A percentile compares a stretch with the other conserved stretches of the same genome.
These are phyloP conservation scores for Cystobasidium tubakii DNA, from an alignment of 768 basidiomycete genomes.

Conservation along the genomic window DNA sequence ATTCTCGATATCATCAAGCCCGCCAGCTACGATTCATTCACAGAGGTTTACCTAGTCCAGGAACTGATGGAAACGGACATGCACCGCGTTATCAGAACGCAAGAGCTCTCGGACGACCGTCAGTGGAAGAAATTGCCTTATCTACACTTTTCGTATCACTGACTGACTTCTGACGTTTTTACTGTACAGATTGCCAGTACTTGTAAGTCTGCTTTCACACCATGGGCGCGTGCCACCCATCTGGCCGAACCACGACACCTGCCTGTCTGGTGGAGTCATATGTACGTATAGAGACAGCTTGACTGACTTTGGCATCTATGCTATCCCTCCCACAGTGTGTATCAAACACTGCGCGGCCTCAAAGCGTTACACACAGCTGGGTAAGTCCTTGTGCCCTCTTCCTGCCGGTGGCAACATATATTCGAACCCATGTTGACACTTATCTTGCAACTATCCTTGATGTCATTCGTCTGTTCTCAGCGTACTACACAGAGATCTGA, in stretches of 20 bases:
- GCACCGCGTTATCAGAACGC: conserved; percentile 92
- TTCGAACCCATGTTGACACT: background rate
- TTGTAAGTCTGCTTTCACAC: conserved; percentile 39
- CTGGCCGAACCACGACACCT: background rate
- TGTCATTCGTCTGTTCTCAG: conserved; percentile 7
- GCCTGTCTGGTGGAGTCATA: background rate
- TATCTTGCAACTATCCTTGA: background rate
- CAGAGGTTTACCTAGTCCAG: conserved; percentile 67
- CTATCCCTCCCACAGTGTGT: conserved; percentile 23
- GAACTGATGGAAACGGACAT: conserved; percentile 54
- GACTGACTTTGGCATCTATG: background rate
- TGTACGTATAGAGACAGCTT: background rate
- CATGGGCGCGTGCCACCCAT: background rate
- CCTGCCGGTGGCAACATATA: background rate
- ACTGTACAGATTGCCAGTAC: conserved; percentile 43
- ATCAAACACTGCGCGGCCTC: conserved; percentile 86
- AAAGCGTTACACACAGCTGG: conserved; percentile 95
- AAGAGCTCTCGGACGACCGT: conserved; percentile 86
- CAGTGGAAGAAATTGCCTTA: background rate
- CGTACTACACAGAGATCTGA: conserved; percentile 58
- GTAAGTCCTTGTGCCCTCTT: conserved; percentile 18
- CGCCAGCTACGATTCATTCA: conserved; percentile 69
- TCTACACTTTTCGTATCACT: no score
- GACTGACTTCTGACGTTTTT: no score
- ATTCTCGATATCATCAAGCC: conserved; percentile 85